phyloP scores from a whole-genome alignment of 2,329 filamentous ascomycete genomes.

The Penicillium concentricum region DNA sequence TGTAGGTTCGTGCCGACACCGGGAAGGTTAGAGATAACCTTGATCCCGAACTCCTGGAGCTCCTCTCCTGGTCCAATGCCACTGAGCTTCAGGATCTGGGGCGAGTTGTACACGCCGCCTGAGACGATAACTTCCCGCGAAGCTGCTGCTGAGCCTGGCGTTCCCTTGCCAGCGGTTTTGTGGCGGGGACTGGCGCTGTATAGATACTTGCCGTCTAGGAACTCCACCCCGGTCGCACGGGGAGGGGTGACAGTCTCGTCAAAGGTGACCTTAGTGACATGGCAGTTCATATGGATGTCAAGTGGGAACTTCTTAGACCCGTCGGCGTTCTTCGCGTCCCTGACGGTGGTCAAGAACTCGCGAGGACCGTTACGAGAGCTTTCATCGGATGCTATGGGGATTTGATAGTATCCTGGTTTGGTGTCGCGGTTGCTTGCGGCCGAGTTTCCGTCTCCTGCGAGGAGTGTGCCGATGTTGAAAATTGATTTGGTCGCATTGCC shows the following conservation, averaged over 20 bases:
- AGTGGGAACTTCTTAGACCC: constrained; percentile 51
- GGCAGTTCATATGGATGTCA: constrained; percentile 52
- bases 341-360: constrained; percentile 42
- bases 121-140: constrained; percentile 49
- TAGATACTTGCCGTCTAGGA: constrained; percentile 48
- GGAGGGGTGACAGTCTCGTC: constrained; percentile 39
- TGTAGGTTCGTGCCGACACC: constrained; percentile 65
- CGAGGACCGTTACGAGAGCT: constrained; percentile 32
- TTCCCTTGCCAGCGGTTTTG: constrained; percentile 27
- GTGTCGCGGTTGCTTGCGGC: constrained; percentile 48
- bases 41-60: constrained; percentile 55
- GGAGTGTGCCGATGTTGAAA: constrained; percentile 46
- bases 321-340: constrained; percentile 24
- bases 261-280: constrained; percentile 49
- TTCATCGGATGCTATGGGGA: constrained; percentile 50
- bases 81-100: constrained; percentile 63
- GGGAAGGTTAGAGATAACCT: constrained; percentile 55
- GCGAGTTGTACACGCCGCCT: constrained; percentile 61
- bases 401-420: constrained; percentile 54
- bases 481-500: constrained; percentile 45
- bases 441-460: constrained; percentile 55
- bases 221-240: constrained; percentile 51
- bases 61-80: constrained; percentile 60
- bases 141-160: constrained; percentile 42
- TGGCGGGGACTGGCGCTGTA: constrained; percentile 49